These are phyloP conservation scores for Hyaloperonospora arabidopsidis DNA, from an alignment of 352 stramenopile genomes.

Conservation along the genomic window DNA sequence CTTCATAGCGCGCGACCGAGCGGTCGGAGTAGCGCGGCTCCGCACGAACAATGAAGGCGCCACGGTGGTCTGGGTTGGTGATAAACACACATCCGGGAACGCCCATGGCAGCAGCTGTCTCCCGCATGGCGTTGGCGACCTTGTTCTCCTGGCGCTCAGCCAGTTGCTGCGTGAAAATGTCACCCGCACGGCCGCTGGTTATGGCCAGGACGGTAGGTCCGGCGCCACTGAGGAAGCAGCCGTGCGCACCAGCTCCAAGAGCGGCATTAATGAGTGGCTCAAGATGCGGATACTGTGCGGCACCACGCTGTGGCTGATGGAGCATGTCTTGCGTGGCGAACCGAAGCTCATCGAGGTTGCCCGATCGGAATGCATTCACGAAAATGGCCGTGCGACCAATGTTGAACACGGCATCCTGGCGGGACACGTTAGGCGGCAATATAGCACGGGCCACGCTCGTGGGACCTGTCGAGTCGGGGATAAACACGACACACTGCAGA, in stretches of 20 bases:
- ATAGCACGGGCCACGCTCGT: constrained; percentile 90
- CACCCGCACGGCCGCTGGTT: constrained; percentile 92
- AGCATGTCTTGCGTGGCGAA: constrained; percentile 91
- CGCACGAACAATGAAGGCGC: constrained; percentile 92
- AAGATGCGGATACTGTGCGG: constrained; percentile 93
- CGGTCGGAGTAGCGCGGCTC: constrained; percentile 89
- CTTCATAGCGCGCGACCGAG: constrained; percentile 74
- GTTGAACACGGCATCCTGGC: constrained; percentile 96
- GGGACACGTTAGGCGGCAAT: constrained; percentile 78
- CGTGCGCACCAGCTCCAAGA: constrained; percentile 89
- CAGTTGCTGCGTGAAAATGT: constrained; percentile 98
- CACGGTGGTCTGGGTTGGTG: constrained; percentile 92
- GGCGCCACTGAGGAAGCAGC: constrained; percentile 95
- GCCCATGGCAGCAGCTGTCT: constrained; percentile 83
- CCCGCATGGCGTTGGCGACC: constrained; percentile 96
- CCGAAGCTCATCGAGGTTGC: constrained; percentile 95
- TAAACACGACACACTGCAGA: constrained; percentile 97
- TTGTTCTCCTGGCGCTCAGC: constrained; percentile 80
- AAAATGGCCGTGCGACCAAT: constrained; percentile 94
- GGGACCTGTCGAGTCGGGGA: constrained; percentile 95
- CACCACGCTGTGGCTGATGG: constrained; percentile 94
- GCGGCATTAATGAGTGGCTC: constrained; percentile 95
- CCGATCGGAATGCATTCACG: constrained; percentile 93
- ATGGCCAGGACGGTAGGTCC: constrained; percentile 97
- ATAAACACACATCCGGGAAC: constrained; percentile 96